phyloP scores from a whole-genome alignment of 768 basidiomycete genomes.

The Collybia mongolica region DNA sequence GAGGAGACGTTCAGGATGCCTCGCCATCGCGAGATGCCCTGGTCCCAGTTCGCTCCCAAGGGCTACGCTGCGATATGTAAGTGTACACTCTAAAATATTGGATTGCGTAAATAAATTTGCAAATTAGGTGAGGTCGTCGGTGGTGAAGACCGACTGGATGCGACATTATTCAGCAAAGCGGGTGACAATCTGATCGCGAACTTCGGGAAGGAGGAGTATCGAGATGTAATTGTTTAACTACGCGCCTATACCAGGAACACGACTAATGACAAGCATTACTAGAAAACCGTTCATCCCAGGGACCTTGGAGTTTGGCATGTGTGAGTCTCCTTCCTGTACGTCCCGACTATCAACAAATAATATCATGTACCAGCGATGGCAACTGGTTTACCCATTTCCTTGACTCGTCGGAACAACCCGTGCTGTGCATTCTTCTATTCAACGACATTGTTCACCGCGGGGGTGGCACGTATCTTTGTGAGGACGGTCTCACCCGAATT shows the following conservation, averaged over 20 bases:
- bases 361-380: neutral
- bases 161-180: constrained; percentile 2
- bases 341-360: neutral
- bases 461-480: constrained; percentile 2
- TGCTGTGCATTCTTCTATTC: constrained; percentile 2
- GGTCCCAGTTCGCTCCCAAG: constrained; percentile 1
- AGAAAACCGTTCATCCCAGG: constrained; percentile 1
- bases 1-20: constrained; percentile 4
- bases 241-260: too few relatives aligned
- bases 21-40: constrained; percentile 3
- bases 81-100: neutral
- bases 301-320: constrained; percentile 1
- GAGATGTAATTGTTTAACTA: neutral
- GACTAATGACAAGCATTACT: neutral
- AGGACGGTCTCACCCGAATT: constrained; percentile 2
- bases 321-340: neutral
- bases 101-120: neutral
- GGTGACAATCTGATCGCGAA: constrained; percentile 4
- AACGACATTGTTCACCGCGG: neutral
- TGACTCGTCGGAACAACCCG: constrained; percentile 3
- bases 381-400: constrained; percentile 7
- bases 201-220: neutral
- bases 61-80: constrained; percentile 2
- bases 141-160: neutral
- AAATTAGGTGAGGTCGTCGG: constrained; percentile 1